These are phyloP conservation scores for Perkinsus chesapeaki DNA, from an alignment of 169 alveolate genomes.

Conservation along the genomic window DNA sequence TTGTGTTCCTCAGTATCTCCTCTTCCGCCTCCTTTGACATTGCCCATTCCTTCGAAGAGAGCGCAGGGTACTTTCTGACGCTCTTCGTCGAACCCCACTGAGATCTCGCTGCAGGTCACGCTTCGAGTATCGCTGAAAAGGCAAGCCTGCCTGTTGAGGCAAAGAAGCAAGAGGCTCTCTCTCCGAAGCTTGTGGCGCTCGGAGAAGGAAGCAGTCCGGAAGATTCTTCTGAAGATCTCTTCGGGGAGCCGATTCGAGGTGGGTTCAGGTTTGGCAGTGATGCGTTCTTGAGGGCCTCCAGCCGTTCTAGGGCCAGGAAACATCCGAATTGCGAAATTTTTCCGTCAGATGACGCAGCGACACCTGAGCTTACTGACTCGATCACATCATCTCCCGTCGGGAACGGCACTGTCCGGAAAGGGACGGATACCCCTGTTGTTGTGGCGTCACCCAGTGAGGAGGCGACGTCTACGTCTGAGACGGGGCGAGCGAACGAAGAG, in stretches of 20 bases:
- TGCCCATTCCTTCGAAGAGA: not conserved
- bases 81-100: too few species aligned
- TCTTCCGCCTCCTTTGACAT: not conserved
- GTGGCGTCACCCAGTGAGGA: not conserved
- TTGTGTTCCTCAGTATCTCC: not conserved
- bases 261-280: too few species aligned
- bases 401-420: too few species aligned
- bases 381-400: too few species aligned
- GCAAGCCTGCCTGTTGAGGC: not conserved
- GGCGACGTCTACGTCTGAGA: not conserved
- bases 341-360: too few species aligned
- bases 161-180: not conserved
- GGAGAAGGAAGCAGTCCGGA: not conserved
- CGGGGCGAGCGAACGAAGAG: not conserved
- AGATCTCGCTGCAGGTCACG: too few species aligned
- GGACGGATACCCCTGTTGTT: too few species aligned
- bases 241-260: not conserved
- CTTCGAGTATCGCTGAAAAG: not conserved
- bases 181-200: not conserved
- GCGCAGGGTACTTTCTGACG: too few species aligned
- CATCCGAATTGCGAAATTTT: too few species aligned
- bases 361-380: too few species aligned
- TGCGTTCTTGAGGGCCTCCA: too few species aligned
- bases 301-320: too few species aligned
- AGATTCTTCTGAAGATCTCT: not conserved